Conservation (phyloP, 371 early-diverging fungal species). For the Mucor indicus region DNA sequence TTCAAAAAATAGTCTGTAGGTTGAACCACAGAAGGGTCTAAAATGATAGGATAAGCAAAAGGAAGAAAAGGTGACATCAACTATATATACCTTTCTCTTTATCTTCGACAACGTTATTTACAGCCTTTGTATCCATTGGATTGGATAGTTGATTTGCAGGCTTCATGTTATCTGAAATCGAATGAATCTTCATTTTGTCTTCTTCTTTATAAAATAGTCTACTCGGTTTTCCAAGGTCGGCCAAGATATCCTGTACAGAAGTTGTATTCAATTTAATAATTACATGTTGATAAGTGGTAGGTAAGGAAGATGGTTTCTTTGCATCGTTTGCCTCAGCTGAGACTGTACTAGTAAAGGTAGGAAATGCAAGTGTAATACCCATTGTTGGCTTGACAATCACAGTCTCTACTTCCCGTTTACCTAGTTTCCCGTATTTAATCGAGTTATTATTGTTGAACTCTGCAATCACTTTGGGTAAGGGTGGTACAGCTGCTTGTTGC, state of each 20-base stretch:
- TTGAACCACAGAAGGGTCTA: conserved; percentile 12
- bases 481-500: conserved; percentile 46
- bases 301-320: neutral
- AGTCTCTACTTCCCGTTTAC: conserved; percentile 44
- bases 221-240: conserved; percentile 66
- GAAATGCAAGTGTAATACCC: conserved; percentile 35
- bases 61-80: neutral
- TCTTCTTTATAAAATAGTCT: conserved; percentile 66
- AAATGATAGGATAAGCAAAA: neutral
- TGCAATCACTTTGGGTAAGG: conserved; percentile 40
- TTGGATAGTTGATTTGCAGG: too few relatives aligned
- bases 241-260: conserved; percentile 66
- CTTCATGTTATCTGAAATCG: conserved; percentile 25
- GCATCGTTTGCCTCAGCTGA: neutral
- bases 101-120: neutral
- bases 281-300: conserved; percentile 19
- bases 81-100: neutral
- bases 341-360: conserved; percentile 22
- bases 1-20: conserved; percentile 68
- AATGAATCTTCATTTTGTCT: conserved; percentile 74
- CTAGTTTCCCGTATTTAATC: conserved; percentile 32
- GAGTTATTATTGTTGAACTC: conserved; percentile 40
- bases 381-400: conserved; percentile 51
- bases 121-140: neutral
- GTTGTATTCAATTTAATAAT: conserved; percentile 45